These are phyloP conservation scores for Adansonia grandidieri DNA, from an alignment of 441 rosid species.

Conservation along the genomic window DNA sequence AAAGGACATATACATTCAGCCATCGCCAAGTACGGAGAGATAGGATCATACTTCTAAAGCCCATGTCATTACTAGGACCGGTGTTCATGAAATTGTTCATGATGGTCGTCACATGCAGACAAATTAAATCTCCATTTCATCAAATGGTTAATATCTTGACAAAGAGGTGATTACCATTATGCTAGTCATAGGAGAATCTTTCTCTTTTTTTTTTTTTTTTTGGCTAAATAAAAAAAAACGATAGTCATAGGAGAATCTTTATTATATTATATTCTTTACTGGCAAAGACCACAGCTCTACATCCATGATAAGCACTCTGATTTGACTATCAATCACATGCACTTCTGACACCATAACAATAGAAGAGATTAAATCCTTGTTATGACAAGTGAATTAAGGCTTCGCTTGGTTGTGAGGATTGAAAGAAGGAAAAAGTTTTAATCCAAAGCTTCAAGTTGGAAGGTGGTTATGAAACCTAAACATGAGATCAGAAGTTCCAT, in stretches of 20 bases:
- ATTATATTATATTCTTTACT: background rate
- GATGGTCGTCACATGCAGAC: too few relatives aligned
- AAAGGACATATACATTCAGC: too few relatives aligned
- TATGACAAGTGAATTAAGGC: background rate
- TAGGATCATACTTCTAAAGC: too few relatives aligned
- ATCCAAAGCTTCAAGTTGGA: background rate
- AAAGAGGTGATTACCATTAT: background rate
- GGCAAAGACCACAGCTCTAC: background rate
- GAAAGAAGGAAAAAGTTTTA: too few relatives aligned
- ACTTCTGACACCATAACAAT: background rate
- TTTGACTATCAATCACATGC: background rate
- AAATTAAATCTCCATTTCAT: background rate
- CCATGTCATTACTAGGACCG: too few relatives aligned
- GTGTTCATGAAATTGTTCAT: too few relatives aligned
- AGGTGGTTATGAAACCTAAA: background rate
- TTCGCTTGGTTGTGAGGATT: background rate
- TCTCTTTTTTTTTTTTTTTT: too few relatives aligned
- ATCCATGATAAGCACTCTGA: background rate
- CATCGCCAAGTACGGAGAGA: too few relatives aligned
- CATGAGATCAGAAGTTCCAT: background rate
- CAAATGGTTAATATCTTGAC: background rate
- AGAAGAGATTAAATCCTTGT: background rate
- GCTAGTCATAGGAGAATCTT: too few relatives aligned
- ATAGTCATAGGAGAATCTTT: background rate
- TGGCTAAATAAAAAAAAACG: too few relatives aligned